These are phyloP conservation scores for Saccharomyces mikatae DNA, from an alignment of 805 yeast genomes.

Conservation along the genomic window DNA sequence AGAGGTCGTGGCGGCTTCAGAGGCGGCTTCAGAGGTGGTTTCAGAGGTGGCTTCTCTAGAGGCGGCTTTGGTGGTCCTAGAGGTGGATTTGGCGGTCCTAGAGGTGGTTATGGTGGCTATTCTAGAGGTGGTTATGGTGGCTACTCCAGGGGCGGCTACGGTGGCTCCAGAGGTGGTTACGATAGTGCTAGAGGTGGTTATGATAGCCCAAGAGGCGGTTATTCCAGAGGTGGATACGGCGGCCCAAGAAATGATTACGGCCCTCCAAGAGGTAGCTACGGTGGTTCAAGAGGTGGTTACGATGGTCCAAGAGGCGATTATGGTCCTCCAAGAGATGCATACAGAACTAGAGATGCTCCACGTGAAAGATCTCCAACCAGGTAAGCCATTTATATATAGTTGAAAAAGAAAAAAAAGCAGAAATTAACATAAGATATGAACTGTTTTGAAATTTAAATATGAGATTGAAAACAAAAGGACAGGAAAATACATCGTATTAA, in stretches of 20 bases:
- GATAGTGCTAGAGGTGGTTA: constrained; percentile 32
- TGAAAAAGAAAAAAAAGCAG: constrained; percentile 6
- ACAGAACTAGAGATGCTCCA: constrained; percentile 42
- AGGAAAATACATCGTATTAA: background rate
- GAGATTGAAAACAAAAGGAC: background rate
- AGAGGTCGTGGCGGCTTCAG: constrained; percentile 43
- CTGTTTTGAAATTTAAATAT: background rate
- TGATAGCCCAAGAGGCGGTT: constrained; percentile 22
- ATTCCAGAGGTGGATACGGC: constrained; percentile 33
- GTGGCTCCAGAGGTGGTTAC: constrained; percentile 34
- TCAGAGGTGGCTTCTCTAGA: constrained; percentile 33
- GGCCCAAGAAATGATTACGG: constrained; percentile 20
- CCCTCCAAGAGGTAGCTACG: constrained; percentile 25
- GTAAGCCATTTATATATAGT: constrained; percentile 34
- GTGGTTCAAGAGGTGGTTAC: constrained; percentile 27
- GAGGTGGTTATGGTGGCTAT: constrained; percentile 25
- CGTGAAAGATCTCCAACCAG: constrained; percentile 75
- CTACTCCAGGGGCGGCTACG: constrained; percentile 21
- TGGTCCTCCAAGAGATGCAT: constrained; percentile 35
- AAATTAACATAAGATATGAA: background rate
- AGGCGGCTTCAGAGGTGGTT: constrained; percentile 41
- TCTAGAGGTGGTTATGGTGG: constrained; percentile 30
- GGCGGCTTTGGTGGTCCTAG: constrained; percentile 35
- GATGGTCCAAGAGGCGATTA: constrained; percentile 24
- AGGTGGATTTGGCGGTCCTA: constrained; percentile 31